A percentile compares a stretch with the other conserved stretches of the same genome.
Evolutionary conservation across 1,284 basidiomycete genomes (phyloP).

Genomic region (Irpex sp.): DNA sequence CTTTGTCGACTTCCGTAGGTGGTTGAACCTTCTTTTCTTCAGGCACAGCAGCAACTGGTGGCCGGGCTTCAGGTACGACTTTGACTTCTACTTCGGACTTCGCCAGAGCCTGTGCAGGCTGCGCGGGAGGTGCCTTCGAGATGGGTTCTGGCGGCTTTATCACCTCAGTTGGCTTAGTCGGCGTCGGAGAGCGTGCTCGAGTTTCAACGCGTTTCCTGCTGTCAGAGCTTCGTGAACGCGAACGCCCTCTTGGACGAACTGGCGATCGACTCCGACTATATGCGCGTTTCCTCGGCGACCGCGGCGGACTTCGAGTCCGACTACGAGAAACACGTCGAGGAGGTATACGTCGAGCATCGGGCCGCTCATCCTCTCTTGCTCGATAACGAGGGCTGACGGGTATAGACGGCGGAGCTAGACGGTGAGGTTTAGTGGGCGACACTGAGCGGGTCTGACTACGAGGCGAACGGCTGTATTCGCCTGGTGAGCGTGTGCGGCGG

Average conservation of each 20-base stretch:
- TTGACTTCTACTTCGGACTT: neutral
- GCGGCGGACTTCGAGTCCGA: conserved; percentile 8
- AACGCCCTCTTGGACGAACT: neutral
- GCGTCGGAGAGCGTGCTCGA: neutral
- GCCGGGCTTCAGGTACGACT: neutral
- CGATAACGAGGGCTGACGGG: conserved; percentile 15
- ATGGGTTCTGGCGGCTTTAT: neutral
- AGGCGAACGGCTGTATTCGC: neutral
- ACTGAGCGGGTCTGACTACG: neutral
- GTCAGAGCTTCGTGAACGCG: neutral
- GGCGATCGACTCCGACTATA: conserved; percentile 12
- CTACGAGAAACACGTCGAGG: conserved; percentile 6
- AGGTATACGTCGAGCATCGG: conserved; percentile 9
- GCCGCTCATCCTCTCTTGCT: conserved; percentile 12
- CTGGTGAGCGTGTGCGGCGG: conserved; percentile 12
- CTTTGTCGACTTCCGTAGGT: neutral
- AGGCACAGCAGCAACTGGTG: neutral
- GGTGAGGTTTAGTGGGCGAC: conserved; percentile 7
- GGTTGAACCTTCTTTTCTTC: neutral
- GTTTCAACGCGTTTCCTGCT: neutral
- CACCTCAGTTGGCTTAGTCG: neutral
- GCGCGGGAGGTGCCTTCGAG: neutral
- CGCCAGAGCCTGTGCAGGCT: neutral
- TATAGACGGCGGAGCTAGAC: conserved; percentile 6
- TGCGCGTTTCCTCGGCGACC: conserved; percentile 5